Evolutionary conservation across 2,329 filamentous ascomycete genomes (phyloP), one percentile per base, ranked within the genome.

Genomic region (Ustilaginoidea virens): DNA sequence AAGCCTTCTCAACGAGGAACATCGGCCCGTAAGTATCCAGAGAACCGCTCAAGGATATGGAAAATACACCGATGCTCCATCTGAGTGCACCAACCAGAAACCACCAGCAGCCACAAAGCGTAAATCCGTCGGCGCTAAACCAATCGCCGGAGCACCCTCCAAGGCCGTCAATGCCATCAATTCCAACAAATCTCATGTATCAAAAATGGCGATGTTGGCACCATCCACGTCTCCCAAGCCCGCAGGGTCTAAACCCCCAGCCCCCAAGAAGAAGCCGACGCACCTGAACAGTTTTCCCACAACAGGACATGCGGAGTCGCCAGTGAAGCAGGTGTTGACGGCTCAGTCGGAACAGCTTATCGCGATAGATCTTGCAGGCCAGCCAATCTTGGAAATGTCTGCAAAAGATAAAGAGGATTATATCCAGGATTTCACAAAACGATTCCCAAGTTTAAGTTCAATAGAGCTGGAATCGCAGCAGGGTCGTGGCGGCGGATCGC

Each of bases 1-100:
- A 56, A 82, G 72, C 28, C 61, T 96, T 28, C 59, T 98, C 11
- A 76, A 75, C 35, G 86, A 94, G 44, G 82, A 78, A 23, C 71
- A 73, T 41, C 73, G 63, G 38, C 55, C 63, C 1, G 48, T 65
- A 1, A 55, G 58, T 10, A 66, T 70, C 17, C 73, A 75, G 39
- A 56, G 63, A 28, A 93, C 83, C 1, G 86, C 86, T 1, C 76
- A 86, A 38, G 87, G 87, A 0, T 96, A 96, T 48, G 90, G 90
- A 6, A 76, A 76, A 35, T 94, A 80, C 49, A 85, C 86, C 13
- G 80, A 75, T 37, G 51, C 54, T 3, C 50, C 55, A 4, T 42
- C 51, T 11, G 42, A 47, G 4, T n/a, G 44, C 37, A 37, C 55
- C 49, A 28, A 23, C 44, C 55, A 57, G 13, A 58, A 55, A 37